Evolutionary conservation across 1,284 basidiomycete genomes (phyloP), one percentile per base, ranked within the genome.

Genomic region (Cryptococcus amylolentus): DNA sequence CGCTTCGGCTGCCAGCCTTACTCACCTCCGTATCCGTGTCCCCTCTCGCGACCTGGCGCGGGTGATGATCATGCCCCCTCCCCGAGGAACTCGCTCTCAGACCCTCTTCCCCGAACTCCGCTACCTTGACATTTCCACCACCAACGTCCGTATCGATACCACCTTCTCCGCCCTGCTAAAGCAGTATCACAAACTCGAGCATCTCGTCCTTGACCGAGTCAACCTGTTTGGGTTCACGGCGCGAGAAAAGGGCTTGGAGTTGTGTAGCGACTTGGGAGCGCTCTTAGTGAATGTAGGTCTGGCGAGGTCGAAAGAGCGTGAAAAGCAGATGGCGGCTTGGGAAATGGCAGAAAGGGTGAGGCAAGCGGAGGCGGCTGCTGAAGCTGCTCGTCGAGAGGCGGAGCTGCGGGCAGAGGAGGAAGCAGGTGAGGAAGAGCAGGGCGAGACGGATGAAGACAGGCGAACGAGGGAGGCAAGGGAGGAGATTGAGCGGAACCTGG

Each of bases 101-200:
- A 39, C 37, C 8, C 56, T 70, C 16, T 77, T 78, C 56, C 77
- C 77, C 0, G 55, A 63, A 2, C 57, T 79, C 18, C 53, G 59
- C 12, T 78, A 73, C 52, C 71, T 79, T 16, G 78, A 79, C 58
- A 67, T 79, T n/a, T 76, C 75, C 5, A 78, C 78, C 5, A 75
- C 77, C n/a, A 77, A 78, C 48, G 65, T 79, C 6, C 68, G 77
- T 31, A 64, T 78, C 18, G 75, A 78, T 44, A 68, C 68, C 4
- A 66, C 69, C 8, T 61, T 79, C 0, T 57, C 70, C 0, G 62
- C 67, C 13, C 56, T 79, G 26, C 56, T 78, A 4, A 57, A 65
- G 27, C 54, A 56, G 14, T 73, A 76, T 44, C 49, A 58, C 3
- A 59, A 58, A 2, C 64, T 79, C 7, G 70, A 77, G 61, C 76